Conservation (phyloP, 441 rosid genomes). For the Viola pubescens region DNA sequence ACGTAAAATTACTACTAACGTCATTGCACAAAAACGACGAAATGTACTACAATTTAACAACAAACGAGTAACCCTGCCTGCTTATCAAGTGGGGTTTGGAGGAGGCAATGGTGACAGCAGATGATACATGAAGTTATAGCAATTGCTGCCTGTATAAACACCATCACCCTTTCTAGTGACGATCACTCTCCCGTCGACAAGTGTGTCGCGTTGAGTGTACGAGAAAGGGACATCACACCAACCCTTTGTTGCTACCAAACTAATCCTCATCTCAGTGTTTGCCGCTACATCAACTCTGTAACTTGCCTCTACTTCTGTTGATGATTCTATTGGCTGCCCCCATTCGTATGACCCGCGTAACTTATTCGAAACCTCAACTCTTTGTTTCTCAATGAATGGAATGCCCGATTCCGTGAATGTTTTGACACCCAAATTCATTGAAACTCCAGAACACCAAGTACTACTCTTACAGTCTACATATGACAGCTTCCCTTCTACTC, state of each 20-base stretch:
- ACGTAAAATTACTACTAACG: too few relatives aligned
- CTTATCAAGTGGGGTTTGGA: too few relatives aligned
- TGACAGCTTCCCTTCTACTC: background rate
- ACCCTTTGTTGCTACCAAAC: background rate
- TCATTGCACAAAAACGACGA: too few relatives aligned
- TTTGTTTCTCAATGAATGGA: background rate
- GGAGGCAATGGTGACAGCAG: too few relatives aligned
- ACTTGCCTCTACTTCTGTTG: background rate
- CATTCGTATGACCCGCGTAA: background rate
- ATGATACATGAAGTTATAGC: background rate
- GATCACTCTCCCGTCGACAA: background rate
- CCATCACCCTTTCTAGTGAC: background rate
- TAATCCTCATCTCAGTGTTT: background rate
- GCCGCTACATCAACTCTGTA: background rate
- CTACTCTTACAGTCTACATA: background rate
- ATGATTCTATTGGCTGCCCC: background rate
- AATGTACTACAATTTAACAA: too few relatives aligned
- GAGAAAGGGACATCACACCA: slow-evolving; percentile 9
- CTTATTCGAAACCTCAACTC: background rate
- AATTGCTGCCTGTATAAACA: slow-evolving; percentile 1
- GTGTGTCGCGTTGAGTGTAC: slow-evolving; percentile 7
- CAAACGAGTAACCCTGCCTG: too few relatives aligned
- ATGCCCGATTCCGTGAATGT: background rate
- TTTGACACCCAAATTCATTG: background rate
- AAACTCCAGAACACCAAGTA: background rate